These are phyloP conservation scores for Paratinospora sagittata DNA, from an alignment of 164 flowering plant species.

Conservation along the genomic window DNA sequence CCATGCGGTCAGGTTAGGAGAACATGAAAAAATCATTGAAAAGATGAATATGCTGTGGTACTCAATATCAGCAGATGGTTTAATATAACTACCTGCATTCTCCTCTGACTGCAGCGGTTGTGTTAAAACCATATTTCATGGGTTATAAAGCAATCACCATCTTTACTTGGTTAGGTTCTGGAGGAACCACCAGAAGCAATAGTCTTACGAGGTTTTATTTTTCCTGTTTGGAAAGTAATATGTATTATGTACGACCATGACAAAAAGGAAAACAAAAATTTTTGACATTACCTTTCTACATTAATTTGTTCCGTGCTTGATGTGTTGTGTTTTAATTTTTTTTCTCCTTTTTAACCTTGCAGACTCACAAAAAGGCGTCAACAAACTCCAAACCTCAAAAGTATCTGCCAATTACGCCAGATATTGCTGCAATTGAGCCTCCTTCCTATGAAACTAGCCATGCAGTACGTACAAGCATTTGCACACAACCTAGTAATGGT, in stretches of 20 bases:
- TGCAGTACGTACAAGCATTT: no score
- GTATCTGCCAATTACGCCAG: constrained; percentile 20
- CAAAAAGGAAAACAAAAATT: background rate
- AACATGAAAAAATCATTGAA: background rate
- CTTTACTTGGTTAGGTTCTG: background rate
- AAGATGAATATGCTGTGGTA: no score
- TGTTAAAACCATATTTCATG: background rate
- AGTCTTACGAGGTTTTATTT: background rate
- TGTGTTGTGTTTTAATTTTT: background rate
- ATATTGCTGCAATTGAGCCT: constrained; percentile 43
- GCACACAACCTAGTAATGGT: no score
- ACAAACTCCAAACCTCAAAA: constrained; percentile 29
- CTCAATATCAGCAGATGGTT: no score
- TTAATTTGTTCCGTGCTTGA: constrained; percentile 5
- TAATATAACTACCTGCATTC: no score
- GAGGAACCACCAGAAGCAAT: background rate
- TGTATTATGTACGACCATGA: no score
- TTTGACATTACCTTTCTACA: background rate
- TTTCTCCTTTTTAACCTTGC: constrained; percentile 19
- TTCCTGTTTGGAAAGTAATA: no score
- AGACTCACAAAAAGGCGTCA: constrained; percentile 63
- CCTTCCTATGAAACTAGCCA: no score
- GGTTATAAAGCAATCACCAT: background rate
- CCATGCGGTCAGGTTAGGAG: background rate
- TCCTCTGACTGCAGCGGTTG: no score